Evolutionary conservation across 2,329 filamentous ascomycete species (phyloP), one percentile per base, ranked within the genome.

Genomic region (Fusarium oligoseptatum): DNA sequence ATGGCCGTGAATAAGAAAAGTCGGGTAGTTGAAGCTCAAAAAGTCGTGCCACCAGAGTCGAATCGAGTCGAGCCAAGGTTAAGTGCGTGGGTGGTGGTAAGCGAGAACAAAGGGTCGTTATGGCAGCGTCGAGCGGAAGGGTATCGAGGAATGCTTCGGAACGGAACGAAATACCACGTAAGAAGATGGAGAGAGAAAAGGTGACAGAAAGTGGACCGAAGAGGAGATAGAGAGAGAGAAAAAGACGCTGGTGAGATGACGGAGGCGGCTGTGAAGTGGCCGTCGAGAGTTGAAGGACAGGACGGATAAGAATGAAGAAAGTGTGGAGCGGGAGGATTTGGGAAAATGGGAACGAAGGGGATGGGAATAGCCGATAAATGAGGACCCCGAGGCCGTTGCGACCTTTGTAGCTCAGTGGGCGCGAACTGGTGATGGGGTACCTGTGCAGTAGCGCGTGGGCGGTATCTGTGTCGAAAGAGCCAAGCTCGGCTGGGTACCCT

Each of bases 361-460:
- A 67, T 75, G 63, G 72, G 69, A 75, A 67, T 66, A 69, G 68
- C 64, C 66, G 73, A 75, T 52, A 71, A 68, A 70, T 74, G 52
- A 75, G 57, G 57, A 78, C 76, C 72, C 68, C 56, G 36, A 66
- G 60, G 66, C 29, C 71, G 76, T 78, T 78, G 76, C 55, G 67
- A 58, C 61, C 63, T 69, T 71, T 72, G 76, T 78, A 78, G 64
- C 73, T 61, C 68, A 64, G 72, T 58, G 66, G 74, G 63, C 24
- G 50, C 17, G 58, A 68, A 65, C 34, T 48, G 72, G 70, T 75
- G 64, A 48, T 66, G 65, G 64, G 73, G 67, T 73, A 75, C 73
- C 55, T 71, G 41, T 63, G 58, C 70, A 74, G 73, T 76, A 75
- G 73, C 73, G 70, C 48, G 73, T 62, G 17, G 58, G 39, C 12